Evolutionary conservation across 2,329 filamentous ascomycete species (phyloP).

Genomic region (Venturiaceae sp.): DNA sequence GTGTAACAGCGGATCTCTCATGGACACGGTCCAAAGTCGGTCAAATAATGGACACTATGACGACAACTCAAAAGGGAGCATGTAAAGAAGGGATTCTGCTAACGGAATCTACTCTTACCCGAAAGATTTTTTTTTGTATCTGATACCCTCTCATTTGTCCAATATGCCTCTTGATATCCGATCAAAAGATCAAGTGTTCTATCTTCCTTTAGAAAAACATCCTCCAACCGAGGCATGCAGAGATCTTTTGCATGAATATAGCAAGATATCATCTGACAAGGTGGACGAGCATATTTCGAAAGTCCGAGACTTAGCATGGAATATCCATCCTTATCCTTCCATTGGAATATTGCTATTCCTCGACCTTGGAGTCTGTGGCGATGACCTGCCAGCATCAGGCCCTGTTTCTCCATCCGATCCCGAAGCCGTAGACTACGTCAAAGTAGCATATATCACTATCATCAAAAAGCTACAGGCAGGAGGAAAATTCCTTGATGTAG

Average conservation of each 20-base stretch:
- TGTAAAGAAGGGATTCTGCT: too few species aligned
- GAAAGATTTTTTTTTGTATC: too few species aligned
- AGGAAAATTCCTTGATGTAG: background rate
- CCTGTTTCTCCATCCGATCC: background rate
- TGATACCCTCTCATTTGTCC: too few species aligned
- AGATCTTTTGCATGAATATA: background rate
- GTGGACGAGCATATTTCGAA: background rate
- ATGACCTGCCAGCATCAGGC: background rate
- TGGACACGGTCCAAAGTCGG: too few species aligned
- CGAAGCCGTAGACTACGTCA: background rate
- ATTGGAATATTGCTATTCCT: background rate
- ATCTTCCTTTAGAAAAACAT: background rate
- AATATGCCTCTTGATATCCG: too few species aligned
- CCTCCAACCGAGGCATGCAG: background rate
- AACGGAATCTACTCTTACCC: too few species aligned
- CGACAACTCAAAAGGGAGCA: too few species aligned
- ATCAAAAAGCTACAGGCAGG: background rate
- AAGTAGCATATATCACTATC: background rate
- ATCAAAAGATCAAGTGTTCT: background rate
- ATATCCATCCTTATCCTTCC: background rate
- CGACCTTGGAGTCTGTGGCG: background rate
- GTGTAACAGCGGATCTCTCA: too few species aligned
- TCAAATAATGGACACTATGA: too few species aligned
- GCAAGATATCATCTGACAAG: background rate
- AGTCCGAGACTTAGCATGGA: background rate